Evolutionary conservation across 2,329 filamentous ascomycete species (phyloP).

Genomic region (Alternaria arbusti): DNA sequence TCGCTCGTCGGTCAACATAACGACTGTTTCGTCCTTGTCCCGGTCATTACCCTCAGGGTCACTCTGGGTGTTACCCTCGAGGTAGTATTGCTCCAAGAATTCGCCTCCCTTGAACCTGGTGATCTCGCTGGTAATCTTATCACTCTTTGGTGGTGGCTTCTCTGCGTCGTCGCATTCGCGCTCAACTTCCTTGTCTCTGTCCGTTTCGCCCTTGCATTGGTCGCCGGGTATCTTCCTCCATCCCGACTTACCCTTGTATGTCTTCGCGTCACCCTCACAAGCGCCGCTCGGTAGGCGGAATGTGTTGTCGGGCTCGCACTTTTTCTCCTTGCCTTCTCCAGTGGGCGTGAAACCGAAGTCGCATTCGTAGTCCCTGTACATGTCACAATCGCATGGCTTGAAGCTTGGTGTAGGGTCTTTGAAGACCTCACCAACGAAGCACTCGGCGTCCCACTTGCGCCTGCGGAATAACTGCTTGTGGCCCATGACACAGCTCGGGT

Average conservation of each 20-base stretch:
- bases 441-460: conserved; percentile 85
- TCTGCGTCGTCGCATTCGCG: conserved; percentile 72
- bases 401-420: conserved; percentile 74
- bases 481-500: conserved; percentile 92
- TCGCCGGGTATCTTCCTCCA: conserved; percentile 84
- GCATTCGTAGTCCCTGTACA: conserved; percentile 85
- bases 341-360: conserved; percentile 82
- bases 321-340: conserved; percentile 58
- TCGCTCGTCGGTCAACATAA: conserved; percentile 65
- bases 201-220: conserved; percentile 53
- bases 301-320: conserved; percentile 70
- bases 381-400: conserved; percentile 80
- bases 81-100: conserved; percentile 71
- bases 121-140: conserved; percentile 68
- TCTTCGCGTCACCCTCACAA: conserved; percentile 75
- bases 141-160: conserved; percentile 63
- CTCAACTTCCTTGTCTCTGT: conserved; percentile 64
- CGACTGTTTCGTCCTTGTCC: conserved; percentile 74
- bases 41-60: conserved; percentile 74
- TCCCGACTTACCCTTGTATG: conserved; percentile 84
- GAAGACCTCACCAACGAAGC: conserved; percentile 87
- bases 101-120: conserved; percentile 67
- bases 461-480: conserved; percentile 87
- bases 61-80: conserved; percentile 69
- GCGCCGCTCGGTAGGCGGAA: conserved; percentile 72